Evolutionary conservation across 805 yeast genomes (phyloP), one percentile per base, ranked within the genome.

Genomic region (Candida saitoana): DNA sequence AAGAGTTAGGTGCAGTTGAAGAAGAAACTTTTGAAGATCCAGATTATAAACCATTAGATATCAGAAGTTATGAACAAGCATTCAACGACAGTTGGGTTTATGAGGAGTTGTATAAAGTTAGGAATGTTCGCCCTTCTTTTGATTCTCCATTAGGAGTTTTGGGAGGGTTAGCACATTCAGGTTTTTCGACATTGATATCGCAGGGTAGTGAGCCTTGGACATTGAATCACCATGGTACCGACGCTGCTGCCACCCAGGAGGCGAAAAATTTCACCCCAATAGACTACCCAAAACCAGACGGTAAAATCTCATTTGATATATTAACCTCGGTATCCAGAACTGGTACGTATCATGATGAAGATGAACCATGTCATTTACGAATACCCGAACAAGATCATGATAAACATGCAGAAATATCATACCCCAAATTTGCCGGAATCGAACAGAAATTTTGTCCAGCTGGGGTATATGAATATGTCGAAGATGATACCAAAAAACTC

Each of bases 381-480:
- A 57, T 70, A 12, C 74, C 73, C 54, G 71, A 75, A 8, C 87
- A 83, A 60, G 81, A 83, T 53, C 57, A 76, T 51, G 69, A 74
- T 18, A 69, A 75, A 50, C 96, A 91, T 62, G 79, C 95, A 0
- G 73, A 74, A 32, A 65, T 61, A 11, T 69, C 88, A 18, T 93
- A 77, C 65, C 89, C 91, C 9, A 79, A 74, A 49, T 93, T 69
- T 68, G 71, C 86, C 60, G 99, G 99, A 16, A 73, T 93, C 16
- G 99, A 93, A 63, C 82, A 80, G 56, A 72, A 95, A 47, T 93
- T 93, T 71, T 93, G 99, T 57, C 99, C 99, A 3, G 99, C 99
- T 17, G 99, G 99, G 18, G 99, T 93, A 9, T 93, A 93, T 63
- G 99, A 93, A 66, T 93, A 87, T 56, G 59, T 80, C n/a, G 82